Evolutionary conservation across 2,329 filamentous ascomycete genomes (phyloP), one percentile per base, ranked within the genome.

Genomic region (Didymellaceae sp.): DNA sequence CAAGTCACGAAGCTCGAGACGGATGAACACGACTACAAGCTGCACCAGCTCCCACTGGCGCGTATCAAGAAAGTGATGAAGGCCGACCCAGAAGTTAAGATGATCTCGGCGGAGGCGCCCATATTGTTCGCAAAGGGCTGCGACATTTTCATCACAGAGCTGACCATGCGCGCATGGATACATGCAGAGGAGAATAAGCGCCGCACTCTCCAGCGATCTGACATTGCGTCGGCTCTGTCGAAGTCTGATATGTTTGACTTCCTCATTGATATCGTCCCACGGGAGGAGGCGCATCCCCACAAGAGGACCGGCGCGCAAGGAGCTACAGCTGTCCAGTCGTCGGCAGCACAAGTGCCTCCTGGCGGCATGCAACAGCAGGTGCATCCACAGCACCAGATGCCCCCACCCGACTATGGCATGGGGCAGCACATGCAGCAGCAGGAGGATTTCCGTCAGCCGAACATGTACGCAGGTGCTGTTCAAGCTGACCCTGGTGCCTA

Each of bases 201-300:
- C 22, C 87, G 94, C 33, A 99, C 94, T 1, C 80, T 99, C 31
- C 94, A 99, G 75, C 86, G 94, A 41, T 96, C 91, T 49, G 94
- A 99, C 69, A 99, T 99, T 71, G 94, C 94, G 17, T 95, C 91
- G 9, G 94, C 94, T 11, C 81, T 99, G 18, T 89, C 91, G 53
- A 99, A 99, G 77, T 97, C 91, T 17, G 94, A 99, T 78, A 99
- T 99, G 94, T 99, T 99, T 74, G 94, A 99, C 77, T 99, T 99
- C 77, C 81, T 99, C 52, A 99, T 99, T 72, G 94, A 99, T 71
- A 99, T 99, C 55, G 94, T 99, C 5, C 94, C 94, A 3, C 87
- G 94, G 43, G 94, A 99, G 74, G 94, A 99, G 74, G 91, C 93
- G 26, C 83, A 89, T 8, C 86, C 88, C 17, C 91, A 91, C 31